phyloP scores from a whole-genome alignment of 257 asterid species.

The Forsythia viridissima region DNA sequence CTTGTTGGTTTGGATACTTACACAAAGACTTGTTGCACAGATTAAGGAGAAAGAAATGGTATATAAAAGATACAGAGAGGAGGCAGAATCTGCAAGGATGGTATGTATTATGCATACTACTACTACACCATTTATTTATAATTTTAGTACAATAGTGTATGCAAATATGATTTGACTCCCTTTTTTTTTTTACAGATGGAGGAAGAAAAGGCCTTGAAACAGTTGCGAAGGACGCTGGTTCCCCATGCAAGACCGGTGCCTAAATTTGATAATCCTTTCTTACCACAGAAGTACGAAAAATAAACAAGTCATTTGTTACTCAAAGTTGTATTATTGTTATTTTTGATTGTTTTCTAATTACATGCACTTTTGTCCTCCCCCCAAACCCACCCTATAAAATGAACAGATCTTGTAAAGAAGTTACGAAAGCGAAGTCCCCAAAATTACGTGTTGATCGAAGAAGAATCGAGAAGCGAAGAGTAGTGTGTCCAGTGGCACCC shows the following conservation, averaged over 20 bases:
- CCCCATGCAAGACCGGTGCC: slow-evolving; percentile 90
- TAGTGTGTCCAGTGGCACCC: slow-evolving; percentile 31
- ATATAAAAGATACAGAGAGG: slow-evolving; percentile 86
- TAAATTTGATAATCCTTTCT: slow-evolving; percentile 68
- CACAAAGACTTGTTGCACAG: slow-evolving; percentile 34
- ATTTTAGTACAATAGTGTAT: background rate
- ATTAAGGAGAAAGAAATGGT: slow-evolving; percentile 80
- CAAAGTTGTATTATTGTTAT: background rate
- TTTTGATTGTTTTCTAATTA: background rate
- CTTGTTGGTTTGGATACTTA: slow-evolving; percentile 11
- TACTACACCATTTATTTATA: background rate
- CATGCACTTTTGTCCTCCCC: too few relatives aligned
- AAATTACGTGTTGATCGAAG: slow-evolving; percentile 54
- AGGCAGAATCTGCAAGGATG: slow-evolving; percentile 82
- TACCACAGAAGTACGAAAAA: slow-evolving; percentile 68
- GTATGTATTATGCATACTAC: slow-evolving; percentile 28
- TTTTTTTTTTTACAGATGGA: slow-evolving; percentile 56
- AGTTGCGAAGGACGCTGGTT: slow-evolving; percentile 72
- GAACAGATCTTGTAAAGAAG: slow-evolving; percentile 67
- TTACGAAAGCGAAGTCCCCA: slow-evolving; percentile 79
- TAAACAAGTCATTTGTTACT: background rate
- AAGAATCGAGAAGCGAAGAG: slow-evolving; percentile 55
- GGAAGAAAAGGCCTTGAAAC: slow-evolving; percentile 94
- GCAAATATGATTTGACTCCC: background rate
- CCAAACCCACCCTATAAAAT: background rate